Conservation (phyloP, 495 filamentous ascomycete genomes). For the Penicillium roqueforti region DNA sequence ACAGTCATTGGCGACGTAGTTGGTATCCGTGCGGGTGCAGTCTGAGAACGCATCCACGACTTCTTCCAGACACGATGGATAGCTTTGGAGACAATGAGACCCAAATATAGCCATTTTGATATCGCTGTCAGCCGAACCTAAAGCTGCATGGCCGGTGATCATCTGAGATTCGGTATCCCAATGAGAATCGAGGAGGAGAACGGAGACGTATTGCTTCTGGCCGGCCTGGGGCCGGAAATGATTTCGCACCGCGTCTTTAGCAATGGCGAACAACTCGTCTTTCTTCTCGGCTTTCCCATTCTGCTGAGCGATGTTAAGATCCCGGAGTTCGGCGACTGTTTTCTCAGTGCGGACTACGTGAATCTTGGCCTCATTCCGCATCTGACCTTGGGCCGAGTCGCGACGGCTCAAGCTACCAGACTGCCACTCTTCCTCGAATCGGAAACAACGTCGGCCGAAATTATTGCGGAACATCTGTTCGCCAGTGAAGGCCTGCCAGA, state of each 20-base stretch:
- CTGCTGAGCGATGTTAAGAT: conserved; percentile 78
- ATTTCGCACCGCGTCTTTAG: conserved; percentile 65
- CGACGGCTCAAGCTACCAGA: conserved; percentile 67
- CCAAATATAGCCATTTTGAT: conserved; percentile 85
- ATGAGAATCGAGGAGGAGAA: conserved; percentile 77
- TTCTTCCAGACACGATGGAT: conserved; percentile 79
- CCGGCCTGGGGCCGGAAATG: conserved; percentile 70
- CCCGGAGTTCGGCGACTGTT: conserved; percentile 76
- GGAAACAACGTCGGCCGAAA: conserved; percentile 76
- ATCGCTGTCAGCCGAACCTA: conserved; percentile 63
- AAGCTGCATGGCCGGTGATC: conserved; percentile 76
- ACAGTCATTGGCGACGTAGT: conserved; percentile 75
- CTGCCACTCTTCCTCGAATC: conserved; percentile 92
- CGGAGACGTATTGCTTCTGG: conserved; percentile 81
- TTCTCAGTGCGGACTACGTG: conserved; percentile 79
- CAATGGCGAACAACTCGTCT: conserved; percentile 69
- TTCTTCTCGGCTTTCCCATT: conserved; percentile 60
- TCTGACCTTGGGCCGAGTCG: conserved; percentile 60
- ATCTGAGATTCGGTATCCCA: conserved; percentile 71
- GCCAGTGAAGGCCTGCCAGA: conserved; percentile 94
- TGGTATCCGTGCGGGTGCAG: conserved; percentile 81
- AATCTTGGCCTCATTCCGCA: conserved; percentile 86
- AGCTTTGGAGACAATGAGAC: conserved; percentile 83
- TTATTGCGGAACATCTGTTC: conserved; percentile 91
- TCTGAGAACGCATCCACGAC: conserved; percentile 81